Evolutionary conservation across 2,329 filamentous ascomycete genomes (phyloP).

Genomic region (Ascochyta clinopodiicola): DNA sequence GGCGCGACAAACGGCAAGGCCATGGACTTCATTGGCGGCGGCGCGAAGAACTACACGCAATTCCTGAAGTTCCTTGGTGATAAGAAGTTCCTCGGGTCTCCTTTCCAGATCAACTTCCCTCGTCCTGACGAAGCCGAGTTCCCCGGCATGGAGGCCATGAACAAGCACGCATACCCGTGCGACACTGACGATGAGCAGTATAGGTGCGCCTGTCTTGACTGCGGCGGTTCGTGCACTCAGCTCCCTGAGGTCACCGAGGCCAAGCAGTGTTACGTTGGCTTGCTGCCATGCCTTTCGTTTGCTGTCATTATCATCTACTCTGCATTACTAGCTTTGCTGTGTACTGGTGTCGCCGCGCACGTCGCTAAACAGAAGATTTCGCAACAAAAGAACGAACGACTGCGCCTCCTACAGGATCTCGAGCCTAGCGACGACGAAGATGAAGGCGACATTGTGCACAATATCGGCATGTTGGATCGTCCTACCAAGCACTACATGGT

Average conservation of each 20-base stretch:
- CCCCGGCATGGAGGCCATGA: constrained; percentile 72
- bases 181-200: constrained; percentile 87
- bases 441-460: constrained; percentile 82
- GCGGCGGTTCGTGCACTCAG: constrained; percentile 81
- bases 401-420: constrained; percentile 86
- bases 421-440: constrained; percentile 91
- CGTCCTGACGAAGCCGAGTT: constrained; percentile 64
- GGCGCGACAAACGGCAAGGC: constrained; percentile 91
- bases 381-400: constrained; percentile 76
- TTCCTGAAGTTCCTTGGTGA: constrained; percentile 92
- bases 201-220: constrained; percentile 93
- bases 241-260: constrained; percentile 76
- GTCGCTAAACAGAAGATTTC: constrained; percentile 77
- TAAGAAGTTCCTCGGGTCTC: constrained; percentile 88
- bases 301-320: constrained; percentile 87
- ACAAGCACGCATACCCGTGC: constrained; percentile 81
- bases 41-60: constrained; percentile 85
- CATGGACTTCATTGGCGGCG: constrained; percentile 95
- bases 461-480: constrained; percentile 77
- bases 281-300: constrained; percentile 92
- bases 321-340: constrained; percentile 71
- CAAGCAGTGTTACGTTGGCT: constrained; percentile 79
- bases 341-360: constrained; percentile 73
- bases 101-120: constrained; percentile 97
- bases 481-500: constrained; percentile 81